Evolutionary conservation across 257 asterid species (phyloP).

Genomic region (Vinca minor): DNA sequence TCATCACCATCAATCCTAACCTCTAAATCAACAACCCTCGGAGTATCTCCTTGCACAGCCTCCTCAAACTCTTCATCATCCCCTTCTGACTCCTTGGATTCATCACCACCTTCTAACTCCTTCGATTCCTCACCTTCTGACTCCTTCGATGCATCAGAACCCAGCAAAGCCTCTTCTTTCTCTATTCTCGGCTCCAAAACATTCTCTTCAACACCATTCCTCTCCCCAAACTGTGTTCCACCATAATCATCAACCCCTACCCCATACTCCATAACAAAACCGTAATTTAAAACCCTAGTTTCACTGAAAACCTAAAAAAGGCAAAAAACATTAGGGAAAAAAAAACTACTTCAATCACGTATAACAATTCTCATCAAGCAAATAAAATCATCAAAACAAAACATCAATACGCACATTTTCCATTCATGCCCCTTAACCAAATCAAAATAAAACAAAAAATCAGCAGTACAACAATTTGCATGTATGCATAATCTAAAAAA

Average conservation of each 20-base stretch:
- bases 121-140: too few species aligned
- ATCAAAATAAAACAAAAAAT: background rate
- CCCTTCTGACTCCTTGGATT: conserved; percentile 34
- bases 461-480: background rate
- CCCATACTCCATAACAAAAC: conserved; percentile 61
- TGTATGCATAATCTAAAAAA: background rate
- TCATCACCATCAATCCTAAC: conserved; percentile 10
- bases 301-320: conserved; percentile 17
- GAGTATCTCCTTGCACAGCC: conserved; percentile 36
- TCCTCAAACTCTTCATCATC: conserved; percentile 49
- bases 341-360: background rate
- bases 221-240: conserved; percentile 36
- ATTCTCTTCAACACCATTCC: conserved; percentile 25
- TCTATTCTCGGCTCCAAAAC: conserved; percentile 20
- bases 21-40: conserved; percentile 15
- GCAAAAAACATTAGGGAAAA: background rate
- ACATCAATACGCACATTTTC: background rate
- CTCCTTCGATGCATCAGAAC: conserved; percentile 29
- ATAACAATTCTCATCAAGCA: background rate
- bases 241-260: conserved; percentile 29
- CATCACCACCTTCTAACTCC: too few species aligned
- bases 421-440: background rate
- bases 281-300: conserved; percentile 28
- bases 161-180: conserved; percentile 22
- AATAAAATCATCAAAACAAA: background rate